Conservation (phyloP, 2,329 filamentous ascomycete genomes). For the Tetracladium maxilliforme region DNA sequence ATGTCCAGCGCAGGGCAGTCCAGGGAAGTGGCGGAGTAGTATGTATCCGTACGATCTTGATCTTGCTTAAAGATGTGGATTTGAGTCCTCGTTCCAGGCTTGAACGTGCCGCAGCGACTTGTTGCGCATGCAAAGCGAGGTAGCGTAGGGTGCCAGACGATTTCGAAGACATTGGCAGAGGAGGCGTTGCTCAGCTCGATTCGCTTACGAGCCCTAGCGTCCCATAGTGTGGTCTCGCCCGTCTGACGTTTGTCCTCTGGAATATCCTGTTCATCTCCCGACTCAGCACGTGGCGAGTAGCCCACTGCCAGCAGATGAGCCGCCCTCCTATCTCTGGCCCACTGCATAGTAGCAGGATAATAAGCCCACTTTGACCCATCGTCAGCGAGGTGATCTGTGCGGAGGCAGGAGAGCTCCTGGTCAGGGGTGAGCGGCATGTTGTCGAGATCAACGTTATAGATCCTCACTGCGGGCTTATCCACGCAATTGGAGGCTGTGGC, state of each 20-base stretch:
- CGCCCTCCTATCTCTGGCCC: conserved; percentile 31
- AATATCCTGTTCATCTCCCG: conserved; percentile 36
- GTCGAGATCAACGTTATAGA: too few relatives aligned
- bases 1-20: conserved; percentile 46
- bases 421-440: too few relatives aligned
- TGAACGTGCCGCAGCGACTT: conserved; percentile 28
- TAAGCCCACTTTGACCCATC: conserved; percentile 40
- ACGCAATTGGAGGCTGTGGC: conserved; percentile 47
- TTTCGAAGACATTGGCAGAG: conserved; percentile 48
- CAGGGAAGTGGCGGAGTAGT: conserved; percentile 33
- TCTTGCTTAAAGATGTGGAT: conserved; percentile 34
- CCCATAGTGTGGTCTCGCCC: conserved; percentile 46
- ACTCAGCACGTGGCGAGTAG: conserved; percentile 43
- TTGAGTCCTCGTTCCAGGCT: conserved; percentile 33
- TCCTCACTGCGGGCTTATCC: conserved; percentile 33
- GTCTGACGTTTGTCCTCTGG: conserved; percentile 40
- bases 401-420: conserved; percentile 24
- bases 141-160: conserved; percentile 43
- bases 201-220: conserved; percentile 22
- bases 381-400: conserved; percentile 11
- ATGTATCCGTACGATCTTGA: conserved; percentile 16
- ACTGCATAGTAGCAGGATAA: conserved; percentile 47
- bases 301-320: conserved; percentile 42
- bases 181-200: conserved; percentile 33
- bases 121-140: conserved; percentile 41